A percentile compares a stretch with the other conserved stretches of the same genome.
Evolutionary conservation across 2,329 filamentous ascomycete species (phyloP).

Genomic region (Parasarocladium wereldwijsianum): DNA sequence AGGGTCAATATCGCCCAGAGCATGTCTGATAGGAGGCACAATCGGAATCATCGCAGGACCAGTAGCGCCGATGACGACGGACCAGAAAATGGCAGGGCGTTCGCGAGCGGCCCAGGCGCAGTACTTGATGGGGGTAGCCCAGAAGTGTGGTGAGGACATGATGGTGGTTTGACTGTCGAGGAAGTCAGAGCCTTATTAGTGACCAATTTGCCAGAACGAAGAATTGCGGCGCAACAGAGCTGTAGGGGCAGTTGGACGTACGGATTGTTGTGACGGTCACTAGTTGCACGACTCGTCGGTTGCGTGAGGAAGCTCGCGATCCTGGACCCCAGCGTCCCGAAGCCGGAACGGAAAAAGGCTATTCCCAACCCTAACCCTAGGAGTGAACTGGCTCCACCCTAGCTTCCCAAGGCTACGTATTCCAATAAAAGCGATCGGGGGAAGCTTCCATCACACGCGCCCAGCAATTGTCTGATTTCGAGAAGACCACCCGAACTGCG

Average conservation of each 20-base stretch:
- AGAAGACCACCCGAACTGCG: neutral
- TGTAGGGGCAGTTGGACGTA: constrained; percentile 2
- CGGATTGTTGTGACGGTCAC: too few species aligned
- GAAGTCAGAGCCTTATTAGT: too few species aligned
- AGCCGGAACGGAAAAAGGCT: neutral
- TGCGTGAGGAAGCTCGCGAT: neutral
- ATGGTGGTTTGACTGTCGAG: too few species aligned
- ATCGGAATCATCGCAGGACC: constrained; percentile 58
- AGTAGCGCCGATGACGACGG: constrained; percentile 54
- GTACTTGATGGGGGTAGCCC: constrained; percentile 70
- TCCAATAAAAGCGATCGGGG: constrained; percentile 14
- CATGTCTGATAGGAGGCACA: constrained; percentile 59
- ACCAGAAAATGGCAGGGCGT: constrained; percentile 86
- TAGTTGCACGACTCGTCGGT: too few species aligned
- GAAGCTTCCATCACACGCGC: neutral
- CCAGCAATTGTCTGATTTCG: constrained; percentile 1
- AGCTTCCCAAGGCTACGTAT: constrained; percentile 21
- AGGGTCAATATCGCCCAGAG: constrained; percentile 60
- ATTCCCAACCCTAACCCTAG: too few species aligned
- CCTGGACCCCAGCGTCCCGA: neutral
- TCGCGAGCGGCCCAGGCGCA: constrained; percentile 76
- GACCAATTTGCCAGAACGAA: too few species aligned
- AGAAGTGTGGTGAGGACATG: constrained; percentile 62
- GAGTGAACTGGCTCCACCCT: constrained; percentile 7
- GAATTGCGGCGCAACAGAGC: neutral